phyloP scores from a whole-genome alignment of 352 stramenopile genomes.

The Lagenidium sp. region DNA sequence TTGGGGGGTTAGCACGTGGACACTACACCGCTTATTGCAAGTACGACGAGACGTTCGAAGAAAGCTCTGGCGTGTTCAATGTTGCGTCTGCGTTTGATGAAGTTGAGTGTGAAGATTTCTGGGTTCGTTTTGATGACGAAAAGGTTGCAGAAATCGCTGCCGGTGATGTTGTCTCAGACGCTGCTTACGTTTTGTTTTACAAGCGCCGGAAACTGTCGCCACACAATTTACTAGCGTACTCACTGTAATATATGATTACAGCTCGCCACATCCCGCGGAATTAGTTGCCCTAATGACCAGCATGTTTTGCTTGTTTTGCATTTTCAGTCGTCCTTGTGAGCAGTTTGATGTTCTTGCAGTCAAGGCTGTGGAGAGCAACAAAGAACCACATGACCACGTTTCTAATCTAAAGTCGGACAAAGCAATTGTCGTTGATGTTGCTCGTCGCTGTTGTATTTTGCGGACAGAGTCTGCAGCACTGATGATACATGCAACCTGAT shows the following conservation, averaged over 20 bases:
- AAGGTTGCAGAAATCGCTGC: constrained; percentile 66
- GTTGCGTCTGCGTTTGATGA: constrained; percentile 18
- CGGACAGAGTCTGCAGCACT: too few relatives aligned
- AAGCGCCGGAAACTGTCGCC: constrained; percentile 68
- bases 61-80: constrained; percentile 48
- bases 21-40: constrained; percentile 91
- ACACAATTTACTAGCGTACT: constrained; percentile 60
- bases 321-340: not conserved
- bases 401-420: too few relatives aligned
- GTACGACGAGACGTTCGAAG: constrained; percentile 60
- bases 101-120: constrained; percentile 47
- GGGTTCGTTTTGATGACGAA: constrained; percentile 81
- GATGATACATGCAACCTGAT: not conserved
- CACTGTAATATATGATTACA: too few relatives aligned
- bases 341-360: too few relatives aligned
- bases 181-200: constrained; percentile 90
- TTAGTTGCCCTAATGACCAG: too few relatives aligned
- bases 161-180: constrained; percentile 67
- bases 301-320: not conserved
- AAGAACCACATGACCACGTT: too few relatives aligned
- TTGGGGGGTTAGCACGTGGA: constrained; percentile 90
- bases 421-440: too few relatives aligned
- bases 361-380: too few relatives aligned
- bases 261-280: too few relatives aligned
- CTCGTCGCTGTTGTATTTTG: too few relatives aligned